Percentiles rank a stretch among this genome's conserved stretches.
phyloP scores from a whole-genome alignment of 306 rosid species.

The Fragaria nilgerrensis region DNA sequence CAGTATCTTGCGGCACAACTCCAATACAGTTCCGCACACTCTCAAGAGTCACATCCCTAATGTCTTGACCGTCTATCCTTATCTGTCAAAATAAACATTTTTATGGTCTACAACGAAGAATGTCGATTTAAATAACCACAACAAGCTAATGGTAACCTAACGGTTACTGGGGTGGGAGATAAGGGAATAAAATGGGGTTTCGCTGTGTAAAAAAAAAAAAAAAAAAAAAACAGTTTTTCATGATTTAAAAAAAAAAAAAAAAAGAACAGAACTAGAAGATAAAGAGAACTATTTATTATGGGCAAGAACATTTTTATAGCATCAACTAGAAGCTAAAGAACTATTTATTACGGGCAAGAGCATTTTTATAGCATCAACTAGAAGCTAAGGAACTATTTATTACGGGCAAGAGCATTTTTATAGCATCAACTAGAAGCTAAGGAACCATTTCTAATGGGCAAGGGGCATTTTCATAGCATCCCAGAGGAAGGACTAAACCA shows the following conservation, averaged over 20 bases:
- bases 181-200: neutral
- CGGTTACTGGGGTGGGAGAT: neutral
- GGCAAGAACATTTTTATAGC: too few relatives aligned
- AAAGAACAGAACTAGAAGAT: neutral
- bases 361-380: too few relatives aligned
- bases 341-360: too few relatives aligned
- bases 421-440: too few relatives aligned
- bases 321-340: too few relatives aligned
- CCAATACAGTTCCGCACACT: conserved; percentile 85
- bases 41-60: conserved; percentile 72
- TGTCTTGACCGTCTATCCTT: conserved; percentile 79
- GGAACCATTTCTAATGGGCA: neutral
- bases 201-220: neutral
- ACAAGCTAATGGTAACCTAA: neutral
- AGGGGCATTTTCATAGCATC: neutral
- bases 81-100: conserved; percentile 47
- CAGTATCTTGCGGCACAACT: conserved; percentile 98
- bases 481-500: neutral
- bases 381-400: too few relatives aligned
- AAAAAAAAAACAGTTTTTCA: neutral
- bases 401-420: too few relatives aligned
- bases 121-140: neutral
- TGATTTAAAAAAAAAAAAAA: neutral
- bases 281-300: neutral
- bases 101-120: neutral